phyloP scores from a whole-genome alignment of 495 filamentous ascomycete species.

The Aspergillus nanangensis region DNA sequence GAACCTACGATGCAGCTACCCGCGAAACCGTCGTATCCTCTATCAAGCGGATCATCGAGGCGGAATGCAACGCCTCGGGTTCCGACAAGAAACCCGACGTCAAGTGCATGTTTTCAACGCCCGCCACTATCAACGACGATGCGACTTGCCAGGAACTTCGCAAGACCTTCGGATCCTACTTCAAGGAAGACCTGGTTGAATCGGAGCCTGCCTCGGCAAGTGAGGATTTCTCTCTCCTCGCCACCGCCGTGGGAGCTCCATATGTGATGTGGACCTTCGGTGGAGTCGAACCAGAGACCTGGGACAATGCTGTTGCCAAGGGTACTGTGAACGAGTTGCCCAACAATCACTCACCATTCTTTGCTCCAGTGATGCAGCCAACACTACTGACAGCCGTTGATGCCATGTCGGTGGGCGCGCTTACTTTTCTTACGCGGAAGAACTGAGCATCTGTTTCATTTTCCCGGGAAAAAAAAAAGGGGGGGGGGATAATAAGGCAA shows the following conservation, averaged over 20 bases:
- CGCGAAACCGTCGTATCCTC: slow-evolving; percentile 37
- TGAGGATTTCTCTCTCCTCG: slow-evolving; percentile 56
- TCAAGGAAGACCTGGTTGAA: slow-evolving; percentile 27
- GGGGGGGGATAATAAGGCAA: too few species aligned
- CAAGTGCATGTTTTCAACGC: slow-evolving; percentile 30
- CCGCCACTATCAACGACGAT: slow-evolving; percentile 50
- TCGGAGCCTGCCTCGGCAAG: slow-evolving; percentile 28
- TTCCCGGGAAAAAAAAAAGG: too few species aligned
- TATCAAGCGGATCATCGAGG: slow-evolving; percentile 49
- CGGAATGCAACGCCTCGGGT: slow-evolving; percentile 46
- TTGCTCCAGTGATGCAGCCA: slow-evolving; percentile 56
- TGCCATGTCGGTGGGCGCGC: slow-evolving; percentile 49
- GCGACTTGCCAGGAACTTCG: slow-evolving; percentile 32
- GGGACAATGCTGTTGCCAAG: slow-evolving; percentile 44
- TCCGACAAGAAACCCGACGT: slow-evolving; percentile 35
- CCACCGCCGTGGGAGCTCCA: slow-evolving; percentile 45
- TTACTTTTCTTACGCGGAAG: slow-evolving; percentile 38
- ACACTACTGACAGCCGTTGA: slow-evolving; percentile 54
- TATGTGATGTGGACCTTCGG: slow-evolving; percentile 57
- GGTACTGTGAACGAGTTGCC: slow-evolving; percentile 38
- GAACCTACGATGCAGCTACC: slow-evolving; percentile 34
- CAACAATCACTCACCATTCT: slow-evolving; percentile 56
- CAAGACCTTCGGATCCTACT: slow-evolving; percentile 38
- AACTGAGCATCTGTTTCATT: too few species aligned
- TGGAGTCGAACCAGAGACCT: slow-evolving; percentile 39